Conservation (phyloP, 202 grass and related monocot species). For the Carex arenaria region DNA sequence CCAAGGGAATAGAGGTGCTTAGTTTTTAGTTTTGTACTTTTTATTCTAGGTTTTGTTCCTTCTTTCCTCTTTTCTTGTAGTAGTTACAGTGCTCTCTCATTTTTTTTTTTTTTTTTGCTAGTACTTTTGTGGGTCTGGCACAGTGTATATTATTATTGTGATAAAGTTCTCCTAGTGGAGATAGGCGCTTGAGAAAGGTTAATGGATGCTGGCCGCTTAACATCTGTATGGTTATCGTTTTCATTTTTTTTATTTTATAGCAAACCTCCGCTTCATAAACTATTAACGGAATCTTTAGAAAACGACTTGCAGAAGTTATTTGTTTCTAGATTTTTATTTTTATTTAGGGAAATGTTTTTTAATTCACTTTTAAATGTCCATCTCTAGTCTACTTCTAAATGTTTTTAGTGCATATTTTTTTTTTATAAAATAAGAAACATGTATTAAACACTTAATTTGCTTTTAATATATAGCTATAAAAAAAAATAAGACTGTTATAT, state of each 20-base stretch:
- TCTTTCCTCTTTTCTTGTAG: background rate
- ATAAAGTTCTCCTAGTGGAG: conserved; percentile 3
- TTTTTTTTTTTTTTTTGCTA: background rate
- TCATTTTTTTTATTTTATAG: conserved; percentile 8
- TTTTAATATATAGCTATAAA: too few relatives aligned
- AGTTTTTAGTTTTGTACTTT: conserved; percentile 3
- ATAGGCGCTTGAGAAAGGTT: background rate
- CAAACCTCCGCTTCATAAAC: background rate
- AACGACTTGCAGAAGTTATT: background rate
- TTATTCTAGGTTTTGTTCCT: conserved; percentile 10
- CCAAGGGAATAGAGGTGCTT: conserved; percentile 8
- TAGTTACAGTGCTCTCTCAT: background rate
- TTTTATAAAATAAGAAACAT: too few relatives aligned
- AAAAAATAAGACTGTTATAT: too few relatives aligned
- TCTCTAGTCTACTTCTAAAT: background rate
- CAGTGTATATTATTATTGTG: conserved; percentile 23
- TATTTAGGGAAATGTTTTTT: background rate
- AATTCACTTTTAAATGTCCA: too few relatives aligned
- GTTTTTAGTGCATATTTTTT: background rate
- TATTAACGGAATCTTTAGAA: background rate
- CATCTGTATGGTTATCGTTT: conserved; percentile 6
- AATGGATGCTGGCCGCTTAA: conserved; percentile 9
- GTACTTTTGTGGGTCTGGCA: conserved; percentile 9
- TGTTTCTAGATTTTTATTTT: background rate
- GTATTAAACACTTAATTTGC: too few relatives aligned